Percentiles rank a stretch among this genome's conserved stretches.
Conservation (phyloP, 202 grass and related monocot genomes). For the Eragrostis tef region DNA sequence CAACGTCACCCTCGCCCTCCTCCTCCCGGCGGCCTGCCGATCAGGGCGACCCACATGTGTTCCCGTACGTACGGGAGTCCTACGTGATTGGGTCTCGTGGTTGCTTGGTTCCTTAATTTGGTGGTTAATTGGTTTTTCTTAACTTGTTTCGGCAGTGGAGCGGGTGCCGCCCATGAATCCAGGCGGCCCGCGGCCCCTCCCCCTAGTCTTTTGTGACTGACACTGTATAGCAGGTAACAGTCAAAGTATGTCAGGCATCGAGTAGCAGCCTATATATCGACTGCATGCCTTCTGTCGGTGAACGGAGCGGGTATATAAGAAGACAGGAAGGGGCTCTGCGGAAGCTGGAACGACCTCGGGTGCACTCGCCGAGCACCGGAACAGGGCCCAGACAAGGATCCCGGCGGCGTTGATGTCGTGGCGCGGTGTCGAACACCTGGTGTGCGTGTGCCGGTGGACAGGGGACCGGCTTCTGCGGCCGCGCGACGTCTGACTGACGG, state of each 20-base stretch:
- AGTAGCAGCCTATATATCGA: no score
- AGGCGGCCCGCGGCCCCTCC: no score
- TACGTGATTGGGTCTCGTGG: no score
- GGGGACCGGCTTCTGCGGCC: no score
- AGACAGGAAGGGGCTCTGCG: background rate
- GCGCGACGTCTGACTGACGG: no score
- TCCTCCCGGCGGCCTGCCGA: background rate
- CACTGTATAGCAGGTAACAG: no score
- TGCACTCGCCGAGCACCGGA: background rate
- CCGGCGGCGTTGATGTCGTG: no score
- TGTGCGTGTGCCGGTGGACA: background rate
- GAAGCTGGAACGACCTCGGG: background rate
- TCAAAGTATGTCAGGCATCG: background rate
- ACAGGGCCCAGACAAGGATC: background rate
- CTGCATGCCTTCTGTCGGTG: no score
- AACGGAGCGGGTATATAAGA: no score
- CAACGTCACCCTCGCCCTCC: background rate
- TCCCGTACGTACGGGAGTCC: no score
- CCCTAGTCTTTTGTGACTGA: no score
- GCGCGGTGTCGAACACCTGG: background rate
- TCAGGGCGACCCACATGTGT: background rate
- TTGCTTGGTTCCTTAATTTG: no score
- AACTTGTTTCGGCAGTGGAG: background rate
- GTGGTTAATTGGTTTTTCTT: background rate
- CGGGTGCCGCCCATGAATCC: background rate